A percentile compares a stretch with the other conserved stretches of the same genome.
Conservation (phyloP, 2,329 filamentous ascomycete genomes). For the Paecilomyces fulvus region DNA sequence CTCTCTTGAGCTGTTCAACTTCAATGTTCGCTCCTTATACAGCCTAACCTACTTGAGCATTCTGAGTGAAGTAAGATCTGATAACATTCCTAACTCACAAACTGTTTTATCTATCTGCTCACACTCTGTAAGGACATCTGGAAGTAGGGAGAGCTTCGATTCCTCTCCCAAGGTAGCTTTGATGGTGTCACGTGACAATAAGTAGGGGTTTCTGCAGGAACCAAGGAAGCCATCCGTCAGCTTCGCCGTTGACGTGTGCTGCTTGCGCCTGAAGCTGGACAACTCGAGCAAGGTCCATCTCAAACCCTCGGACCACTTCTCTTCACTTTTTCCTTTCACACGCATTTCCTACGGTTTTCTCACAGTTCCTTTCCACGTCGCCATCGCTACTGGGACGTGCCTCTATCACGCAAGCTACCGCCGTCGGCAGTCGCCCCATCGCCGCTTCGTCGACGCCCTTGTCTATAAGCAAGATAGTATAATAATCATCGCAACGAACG, state of each 20-base stretch:
- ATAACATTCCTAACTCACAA: too few species aligned
- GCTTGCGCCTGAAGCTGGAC: conserved; percentile 9
- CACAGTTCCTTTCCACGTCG: conserved; percentile 13
- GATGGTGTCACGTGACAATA: conserved; percentile 11
- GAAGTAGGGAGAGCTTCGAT: not conserved
- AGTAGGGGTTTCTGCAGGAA: conserved; percentile 18
- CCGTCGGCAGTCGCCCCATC: not conserved
- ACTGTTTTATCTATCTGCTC: too few species aligned
- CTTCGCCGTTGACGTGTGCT: conserved; percentile 27
- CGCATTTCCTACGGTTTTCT: conserved; percentile 10
- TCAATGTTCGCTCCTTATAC: not conserved
- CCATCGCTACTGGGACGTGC: conserved; percentile 19
- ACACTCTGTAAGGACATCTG: too few species aligned
- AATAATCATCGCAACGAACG: not conserved
- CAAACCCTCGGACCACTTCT: conserved; percentile 17
- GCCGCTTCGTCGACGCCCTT: not conserved
- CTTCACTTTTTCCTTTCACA: conserved; percentile 11
- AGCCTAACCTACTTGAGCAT: not conserved
- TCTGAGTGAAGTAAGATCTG: too few species aligned
- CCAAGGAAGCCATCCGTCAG: conserved; percentile 18
- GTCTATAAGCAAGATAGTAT: not conserved
- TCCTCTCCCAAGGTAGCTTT: not conserved
- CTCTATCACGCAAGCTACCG: not conserved
- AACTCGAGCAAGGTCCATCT: conserved; percentile 3
- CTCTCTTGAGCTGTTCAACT: not conserved